Evolutionary conservation across 345 rosid genomes (phyloP).

Genomic region (Syzygium aromaticum): DNA sequence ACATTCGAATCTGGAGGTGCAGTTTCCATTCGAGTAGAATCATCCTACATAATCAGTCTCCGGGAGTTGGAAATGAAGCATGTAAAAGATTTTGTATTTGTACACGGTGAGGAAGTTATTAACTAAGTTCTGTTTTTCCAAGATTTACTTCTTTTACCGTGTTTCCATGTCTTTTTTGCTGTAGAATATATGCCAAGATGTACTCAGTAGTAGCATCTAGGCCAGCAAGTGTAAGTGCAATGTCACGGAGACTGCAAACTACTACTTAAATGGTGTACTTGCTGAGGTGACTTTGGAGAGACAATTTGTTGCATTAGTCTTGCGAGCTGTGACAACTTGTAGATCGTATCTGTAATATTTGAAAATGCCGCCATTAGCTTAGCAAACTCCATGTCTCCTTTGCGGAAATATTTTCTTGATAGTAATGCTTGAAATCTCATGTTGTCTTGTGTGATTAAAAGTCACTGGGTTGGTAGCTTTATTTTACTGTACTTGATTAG

Average conservation of each 20-base stretch:
- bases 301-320: background rate
- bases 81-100: constrained; percentile 85
- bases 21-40: constrained; percentile 59
- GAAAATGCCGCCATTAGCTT: background rate
- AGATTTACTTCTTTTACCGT: background rate
- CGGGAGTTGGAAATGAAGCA: constrained; percentile 90
- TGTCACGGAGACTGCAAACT: background rate
- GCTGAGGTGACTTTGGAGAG: background rate
- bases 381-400: background rate
- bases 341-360: background rate
- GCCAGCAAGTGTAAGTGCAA: background rate
- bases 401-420: background rate
- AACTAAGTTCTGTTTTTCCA: background rate
- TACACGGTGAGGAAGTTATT: constrained; percentile 53
- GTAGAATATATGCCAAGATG: background rate
- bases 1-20: constrained; percentile 57
- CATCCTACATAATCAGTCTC: constrained; percentile 77
- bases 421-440: background rate
- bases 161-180: background rate
- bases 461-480: background rate
- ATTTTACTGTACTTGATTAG: background rate
- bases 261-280: background rate
- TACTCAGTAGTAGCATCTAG: background rate
- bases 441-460: background rate
- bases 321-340: background rate